Base-by-base conservation (phyloP, 2,329 filamentous ascomycete genomes). In the Exophiala sp. region DNA sequence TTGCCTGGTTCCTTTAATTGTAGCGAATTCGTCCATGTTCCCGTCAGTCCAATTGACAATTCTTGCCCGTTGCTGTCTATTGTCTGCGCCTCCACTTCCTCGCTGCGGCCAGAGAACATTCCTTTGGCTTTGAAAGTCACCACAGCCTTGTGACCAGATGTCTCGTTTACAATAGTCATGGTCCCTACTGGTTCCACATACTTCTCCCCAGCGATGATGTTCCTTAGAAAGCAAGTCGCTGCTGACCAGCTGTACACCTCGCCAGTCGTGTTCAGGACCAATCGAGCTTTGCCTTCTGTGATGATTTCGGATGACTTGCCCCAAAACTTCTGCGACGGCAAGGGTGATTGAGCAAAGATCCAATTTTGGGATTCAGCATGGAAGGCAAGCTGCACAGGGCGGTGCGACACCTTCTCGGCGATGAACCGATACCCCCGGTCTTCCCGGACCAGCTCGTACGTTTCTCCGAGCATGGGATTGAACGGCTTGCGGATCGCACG, bases 131-230 rank as follows among this genome's bases (percentile, higher is more conserved):
- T 94, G 73, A 98, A 98, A 50, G 91, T 89, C 40, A 88, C 81
- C n/a, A 84, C 76, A 1, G 89, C 87, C 65, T 88, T 90, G 58
- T 86, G 82, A 6, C 90, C 88, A 0, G 83, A 88, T 3, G 79
- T 85, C 63, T 98, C 93, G 65, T 91, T 91, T 58, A 80, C 72
- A 27, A 98, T 80, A 19, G 83, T 82, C 87, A 97, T 93, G 37
- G 80, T 88, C 39, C 90, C 90, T 1, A 94, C 88, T 0, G 93
- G 93, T 69, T 98, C 93, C 10, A 97, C 82, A 65, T 98, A 98
- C 69, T 97, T 98, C 69, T 98, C 93, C 32, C 93, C 93, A 62
- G 95, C 91, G 48, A 98, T 94, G 45, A 98, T 88, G 65, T 98
- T 98, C 41, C 93, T 82, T 47, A 98, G 71, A 70, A 96, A 97